Base-by-base conservation (phyloP, 1,139 yeast genomes). In the Yamadazyma songkhlaensis region DNA sequence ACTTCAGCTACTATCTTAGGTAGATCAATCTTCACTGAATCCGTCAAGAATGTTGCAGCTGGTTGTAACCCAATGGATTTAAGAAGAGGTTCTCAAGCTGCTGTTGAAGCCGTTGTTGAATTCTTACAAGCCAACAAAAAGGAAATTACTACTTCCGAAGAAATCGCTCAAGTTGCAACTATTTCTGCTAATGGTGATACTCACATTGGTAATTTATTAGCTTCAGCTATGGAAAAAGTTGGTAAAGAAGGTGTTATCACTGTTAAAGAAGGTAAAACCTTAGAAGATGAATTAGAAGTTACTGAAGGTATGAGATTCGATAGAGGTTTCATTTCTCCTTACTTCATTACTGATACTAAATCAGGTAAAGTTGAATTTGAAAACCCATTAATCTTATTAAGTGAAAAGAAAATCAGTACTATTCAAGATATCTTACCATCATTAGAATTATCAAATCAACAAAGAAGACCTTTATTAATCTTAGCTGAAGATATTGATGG, bases 1-100 rank as follows among this genome's bases (percentile, higher is more conserved):
- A 92, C 98, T 35, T 85, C 96, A 36, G 98, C 98, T 54, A 92
- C 98, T 42, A 95, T 92, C 41, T 78, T 92, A 51, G 98, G 97
- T 55, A 85, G 96, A 70, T 88, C 97, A 43, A 92, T 92, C 55
- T 92, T 92, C 76, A 85, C 97, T 48, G 98, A 92, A 70, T 83
- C 95, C 21, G 97, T 92, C 48, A 92, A 92, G 77, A 92, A 92
- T 58, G 98, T 92, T 41, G 98, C 98, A 46, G 97, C 98, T 45
- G 98, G 98, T 45, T 92, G 98, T 74, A 92, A 92, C 76, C 98
- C 98, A 60, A 94, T 92, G 97, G 98, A 92, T 62, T 79, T 92
- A 63, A 87, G 98, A 79, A 84, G 96, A 67, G 98, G 98, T 54
- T 84, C 97, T 41, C 98, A 92, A 72, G 94, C 96, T 49, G 98